These are phyloP conservation scores for Trichothecium sympodiale DNA, from an alignment of 2,329 filamentous ascomycete species.

Conservation along the genomic window DNA sequence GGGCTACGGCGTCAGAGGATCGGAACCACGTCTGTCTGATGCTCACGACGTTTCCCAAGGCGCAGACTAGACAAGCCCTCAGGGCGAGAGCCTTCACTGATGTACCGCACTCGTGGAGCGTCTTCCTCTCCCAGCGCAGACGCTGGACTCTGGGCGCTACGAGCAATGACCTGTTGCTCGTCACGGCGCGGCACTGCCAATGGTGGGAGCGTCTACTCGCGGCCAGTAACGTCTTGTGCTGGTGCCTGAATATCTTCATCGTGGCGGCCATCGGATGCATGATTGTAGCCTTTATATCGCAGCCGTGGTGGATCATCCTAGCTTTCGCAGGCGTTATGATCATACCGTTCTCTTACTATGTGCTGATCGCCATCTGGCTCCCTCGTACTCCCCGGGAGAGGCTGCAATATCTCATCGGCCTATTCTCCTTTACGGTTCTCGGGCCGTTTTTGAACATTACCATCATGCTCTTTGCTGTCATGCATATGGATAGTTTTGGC, in stretches of 20 bases:
- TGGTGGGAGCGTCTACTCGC: constrained; percentile 14
- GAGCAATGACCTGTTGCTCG: constrained; percentile 12
- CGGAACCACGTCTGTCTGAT: constrained; percentile 14
- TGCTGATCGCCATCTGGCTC: constrained; percentile 13
- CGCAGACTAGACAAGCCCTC: constrained; percentile 26
- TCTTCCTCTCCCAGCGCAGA: constrained; percentile 22
- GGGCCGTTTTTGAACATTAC: constrained; percentile 14
- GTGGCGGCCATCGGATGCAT: constrained; percentile 15
- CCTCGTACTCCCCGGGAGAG: constrained; percentile 12
- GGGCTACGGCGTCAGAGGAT: constrained; percentile 14
- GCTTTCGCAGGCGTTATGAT: constrained; percentile 15
- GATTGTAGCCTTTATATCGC: constrained; percentile 15
- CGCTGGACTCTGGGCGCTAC: constrained; percentile 16
- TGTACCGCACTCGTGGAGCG: constrained; percentile 24
- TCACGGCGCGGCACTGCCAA: constrained; percentile 10
- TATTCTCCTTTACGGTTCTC: constrained; percentile 11
- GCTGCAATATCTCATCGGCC: constrained; percentile 10
- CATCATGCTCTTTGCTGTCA: constrained; percentile 14
- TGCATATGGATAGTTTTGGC: constrained; percentile 15
- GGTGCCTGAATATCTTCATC: constrained; percentile 14
- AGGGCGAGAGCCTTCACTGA: constrained; percentile 27
- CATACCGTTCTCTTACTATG: constrained; percentile 12
- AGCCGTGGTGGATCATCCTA: constrained; percentile 14
- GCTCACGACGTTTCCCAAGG: constrained; percentile 18
- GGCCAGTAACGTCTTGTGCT: constrained; percentile 12